A percentile compares a stretch with the other conserved stretches of the same genome.
These are phyloP conservation scores for Rhodotorula paludigena DNA, from an alignment of 768 basidiomycete species.

Conservation along the genomic window DNA sequence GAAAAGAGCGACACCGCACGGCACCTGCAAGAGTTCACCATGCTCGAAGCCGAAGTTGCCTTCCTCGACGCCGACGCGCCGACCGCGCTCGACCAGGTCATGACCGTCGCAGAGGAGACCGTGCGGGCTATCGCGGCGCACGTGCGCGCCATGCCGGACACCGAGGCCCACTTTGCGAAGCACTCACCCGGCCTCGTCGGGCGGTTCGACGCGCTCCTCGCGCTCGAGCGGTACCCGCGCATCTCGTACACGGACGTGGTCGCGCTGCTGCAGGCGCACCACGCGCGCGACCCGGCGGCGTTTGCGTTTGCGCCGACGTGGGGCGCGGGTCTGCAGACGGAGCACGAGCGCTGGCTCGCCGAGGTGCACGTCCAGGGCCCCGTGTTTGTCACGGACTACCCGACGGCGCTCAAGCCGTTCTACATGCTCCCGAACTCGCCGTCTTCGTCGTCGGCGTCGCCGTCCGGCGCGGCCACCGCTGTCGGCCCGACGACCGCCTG, in stretches of 20 bases:
- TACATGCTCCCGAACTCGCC: conserved; percentile 68
- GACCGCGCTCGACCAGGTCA: conserved; percentile 53
- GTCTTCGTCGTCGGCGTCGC: too few relatives aligned
- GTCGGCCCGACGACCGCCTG: conserved; percentile 66
- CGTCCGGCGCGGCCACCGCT: neutral
- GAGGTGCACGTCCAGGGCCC: conserved; percentile 65
- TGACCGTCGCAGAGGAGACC: conserved; percentile 57
- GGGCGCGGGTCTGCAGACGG: conserved; percentile 72
- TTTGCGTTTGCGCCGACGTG: conserved; percentile 50
- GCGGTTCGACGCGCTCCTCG: conserved; percentile 1
- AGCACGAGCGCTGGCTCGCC: conserved; percentile 89
- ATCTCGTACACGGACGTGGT: conserved; percentile 78
- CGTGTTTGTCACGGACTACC: conserved; percentile 88
- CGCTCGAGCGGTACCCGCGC: conserved; percentile 58
- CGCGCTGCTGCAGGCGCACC: conserved; percentile 52
- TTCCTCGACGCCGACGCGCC: conserved; percentile 46
- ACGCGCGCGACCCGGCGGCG: conserved; percentile 3
- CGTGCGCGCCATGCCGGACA: conserved; percentile 34
- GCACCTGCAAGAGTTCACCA: conserved; percentile 98
- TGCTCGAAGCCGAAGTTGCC: conserved; percentile 94
- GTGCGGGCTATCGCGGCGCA: conserved; percentile 49
- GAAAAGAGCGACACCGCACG: conserved; percentile 79
- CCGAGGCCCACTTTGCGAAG: conserved; percentile 7
- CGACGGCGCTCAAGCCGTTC: conserved; percentile 76
- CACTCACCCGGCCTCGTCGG: conserved; percentile 2